These are phyloP conservation scores for Vicia villosa DNA, from an alignment of 306 rosid species.

Conservation along the genomic window DNA sequence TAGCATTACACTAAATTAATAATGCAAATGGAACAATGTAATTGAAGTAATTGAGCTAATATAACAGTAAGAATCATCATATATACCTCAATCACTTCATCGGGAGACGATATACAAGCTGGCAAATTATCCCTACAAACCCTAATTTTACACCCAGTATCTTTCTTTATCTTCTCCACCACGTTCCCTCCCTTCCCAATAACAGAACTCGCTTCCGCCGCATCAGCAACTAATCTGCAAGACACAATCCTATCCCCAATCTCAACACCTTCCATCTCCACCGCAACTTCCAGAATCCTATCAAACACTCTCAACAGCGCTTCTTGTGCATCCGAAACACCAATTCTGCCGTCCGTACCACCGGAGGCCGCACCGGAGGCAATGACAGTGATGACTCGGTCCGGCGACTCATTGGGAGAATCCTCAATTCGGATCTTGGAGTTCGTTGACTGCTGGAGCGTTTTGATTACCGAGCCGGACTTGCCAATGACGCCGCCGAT, in stretches of 20 bases:
- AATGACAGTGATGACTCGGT: constrained; percentile 63
- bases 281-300: constrained; percentile 90
- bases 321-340: constrained; percentile 83
- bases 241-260: constrained; percentile 65
- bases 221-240: constrained; percentile 71
- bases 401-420: constrained; percentile 67
- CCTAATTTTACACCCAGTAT: constrained; percentile 75
- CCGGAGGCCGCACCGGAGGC: constrained; percentile 51
- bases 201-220: constrained; percentile 71
- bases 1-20: background rate
- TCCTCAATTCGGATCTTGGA: constrained; percentile 90
- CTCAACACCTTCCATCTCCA: constrained; percentile 68
- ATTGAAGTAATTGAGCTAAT: background rate
- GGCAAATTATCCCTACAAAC: constrained; percentile 70
- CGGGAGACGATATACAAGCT: constrained; percentile 57
- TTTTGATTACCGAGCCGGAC: constrained; percentile 74
- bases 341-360: no score
- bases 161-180: constrained; percentile 88
- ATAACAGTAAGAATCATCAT: background rate
- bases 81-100: constrained; percentile 92
- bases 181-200: constrained; percentile 95
- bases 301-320: constrained; percentile 84
- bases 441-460: constrained; percentile 76
- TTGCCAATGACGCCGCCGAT: constrained; percentile 94
- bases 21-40: background rate